Evolutionary conservation across 2,329 filamentous ascomycete species (phyloP).

Genomic region (Pseudovirgaria hyperparasitica): DNA sequence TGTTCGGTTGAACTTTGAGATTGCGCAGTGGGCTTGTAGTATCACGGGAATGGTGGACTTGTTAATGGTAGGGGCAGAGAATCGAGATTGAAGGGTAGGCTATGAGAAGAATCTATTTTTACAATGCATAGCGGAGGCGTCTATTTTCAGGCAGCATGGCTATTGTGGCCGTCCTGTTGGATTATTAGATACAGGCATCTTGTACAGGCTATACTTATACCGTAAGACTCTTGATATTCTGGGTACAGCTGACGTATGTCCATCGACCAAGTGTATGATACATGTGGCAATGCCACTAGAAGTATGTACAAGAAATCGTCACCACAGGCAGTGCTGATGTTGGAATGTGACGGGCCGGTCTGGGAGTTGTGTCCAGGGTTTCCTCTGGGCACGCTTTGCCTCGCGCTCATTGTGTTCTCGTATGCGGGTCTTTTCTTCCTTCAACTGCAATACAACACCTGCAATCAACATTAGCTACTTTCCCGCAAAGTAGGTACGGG

Average conservation of each 20-base stretch:
- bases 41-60: slow-evolving; percentile 83
- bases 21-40: slow-evolving; percentile 68
- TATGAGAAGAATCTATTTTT: slow-evolving; percentile 3
- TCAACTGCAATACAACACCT: slow-evolving; percentile 72
- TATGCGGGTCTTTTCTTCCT: slow-evolving; percentile 85
- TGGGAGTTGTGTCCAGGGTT: slow-evolving; percentile 78
- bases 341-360: slow-evolving; percentile 75
- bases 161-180: too few species aligned
- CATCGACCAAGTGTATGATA: too few species aligned
- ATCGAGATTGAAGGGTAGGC: slow-evolving; percentile 3
- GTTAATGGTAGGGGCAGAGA: slow-evolving; percentile 38
- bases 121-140: slow-evolving; percentile 27
- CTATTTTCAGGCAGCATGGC: too few species aligned
- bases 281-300: too few species aligned
- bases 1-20: slow-evolving; percentile 67
- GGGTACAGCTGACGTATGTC: too few species aligned
- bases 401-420: slow-evolving; percentile 66
- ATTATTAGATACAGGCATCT: too few species aligned
- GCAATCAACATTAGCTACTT: slow-evolving; percentile 5
- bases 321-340: slow-evolving; percentile 88
- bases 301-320: too few species aligned
- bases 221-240: too few species aligned
- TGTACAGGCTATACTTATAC: too few species aligned
- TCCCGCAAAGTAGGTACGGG: slow-evolving; percentile 1
- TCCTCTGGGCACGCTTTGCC: slow-evolving; percentile 59